Base-by-base conservation (phyloP, 192 early-diverging fungal genomes). In the Backusella luteola region DNA sequence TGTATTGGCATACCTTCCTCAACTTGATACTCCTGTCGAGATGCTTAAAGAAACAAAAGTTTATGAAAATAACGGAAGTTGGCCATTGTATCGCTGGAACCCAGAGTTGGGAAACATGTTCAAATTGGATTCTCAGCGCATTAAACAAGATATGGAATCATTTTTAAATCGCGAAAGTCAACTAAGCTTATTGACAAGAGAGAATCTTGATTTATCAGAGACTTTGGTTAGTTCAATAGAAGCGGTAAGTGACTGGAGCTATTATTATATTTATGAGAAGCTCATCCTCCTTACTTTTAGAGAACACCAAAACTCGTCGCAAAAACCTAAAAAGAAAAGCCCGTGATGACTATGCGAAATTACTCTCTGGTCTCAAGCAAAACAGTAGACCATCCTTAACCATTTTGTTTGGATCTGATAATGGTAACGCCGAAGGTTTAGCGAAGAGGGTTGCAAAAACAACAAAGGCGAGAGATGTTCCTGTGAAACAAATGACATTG, bases 81-180 rank as follows among this genome's bases (percentile, higher is more conserved):
- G 96, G 95, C 94, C 97, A 19, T 84, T 98, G 46, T 98, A 96
- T 87, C 91, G 97, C 77, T 98, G 94, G 94, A 93, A 95, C 77
- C 96, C 96, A 59, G 23, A 26, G 3, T 3, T 63, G 26, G 79
- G 90, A 71, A 89, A 89, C 71, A 85, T 85, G 44, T 93, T 95
- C 77, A 70, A 77, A 8, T 76, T 90, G 42, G 92, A 91, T 84
- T 94, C 94, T 77, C 84, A 91, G 77, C 89, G 91, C 78, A 84
- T 95, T 86, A 93, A 89, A 79, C 84, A 86, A 21, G 91, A 95
- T 69, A 75, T 98, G 29, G 81, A 90, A 74, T 85, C 87, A 35
- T 96, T 97, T 86, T 83, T 98, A 69, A 87, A 91, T 69, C 90
- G 93, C 32, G 95, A 96, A 80, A 92, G 92, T 74, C 91, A 90